These are phyloP conservation scores for Capronia epimyces DNA, from an alignment of 2,329 filamentous ascomycete genomes.

Conservation along the genomic window DNA sequence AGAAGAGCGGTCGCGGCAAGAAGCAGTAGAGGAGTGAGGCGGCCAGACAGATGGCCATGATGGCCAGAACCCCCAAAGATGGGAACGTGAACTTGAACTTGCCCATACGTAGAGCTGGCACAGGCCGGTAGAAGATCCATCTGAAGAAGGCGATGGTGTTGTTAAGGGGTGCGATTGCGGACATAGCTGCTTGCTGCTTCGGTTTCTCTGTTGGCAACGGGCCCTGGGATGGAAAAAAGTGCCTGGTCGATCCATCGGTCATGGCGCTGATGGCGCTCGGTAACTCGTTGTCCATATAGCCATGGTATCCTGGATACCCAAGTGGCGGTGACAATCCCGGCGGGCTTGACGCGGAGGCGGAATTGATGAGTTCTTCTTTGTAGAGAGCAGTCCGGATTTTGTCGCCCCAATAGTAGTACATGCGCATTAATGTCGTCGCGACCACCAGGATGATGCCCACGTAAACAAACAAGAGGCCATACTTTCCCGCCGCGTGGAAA, in stretches of 20 bases:
- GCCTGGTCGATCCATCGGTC: conserved; percentile 58
- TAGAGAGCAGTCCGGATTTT: conserved; percentile 85
- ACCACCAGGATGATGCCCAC: conserved; percentile 70
- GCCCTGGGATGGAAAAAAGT: conserved; percentile 68
- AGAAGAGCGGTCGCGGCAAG: conserved; percentile 81
- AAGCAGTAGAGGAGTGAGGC: conserved; percentile 80
- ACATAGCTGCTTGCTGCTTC: conserved; percentile 63
- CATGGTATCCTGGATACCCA: not conserved
- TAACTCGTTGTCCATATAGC: conserved; percentile 54
- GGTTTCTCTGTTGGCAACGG: conserved; percentile 52
- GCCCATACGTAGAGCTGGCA: conserved; percentile 66
- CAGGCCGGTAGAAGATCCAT: conserved; percentile 82
- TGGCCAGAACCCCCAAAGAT: conserved; percentile 64
- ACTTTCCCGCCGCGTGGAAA: conserved; percentile 76
- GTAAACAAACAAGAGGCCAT: conserved; percentile 81
- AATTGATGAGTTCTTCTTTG: conserved; percentile 71
- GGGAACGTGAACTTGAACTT: conserved; percentile 72
- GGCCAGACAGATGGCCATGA: conserved; percentile 61
- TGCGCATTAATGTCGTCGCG: conserved; percentile 61
- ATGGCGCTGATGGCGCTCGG: conserved; percentile 45
- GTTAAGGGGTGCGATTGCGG: conserved; percentile 68
- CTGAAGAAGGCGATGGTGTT: conserved; percentile 75
- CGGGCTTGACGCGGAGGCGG: conserved; percentile 33
- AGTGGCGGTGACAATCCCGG: conserved; percentile 45
- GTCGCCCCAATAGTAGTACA: conserved; percentile 89